Conservation (phyloP, 768 basidiomycete species). For the Stropharia rugosoannulata region DNA sequence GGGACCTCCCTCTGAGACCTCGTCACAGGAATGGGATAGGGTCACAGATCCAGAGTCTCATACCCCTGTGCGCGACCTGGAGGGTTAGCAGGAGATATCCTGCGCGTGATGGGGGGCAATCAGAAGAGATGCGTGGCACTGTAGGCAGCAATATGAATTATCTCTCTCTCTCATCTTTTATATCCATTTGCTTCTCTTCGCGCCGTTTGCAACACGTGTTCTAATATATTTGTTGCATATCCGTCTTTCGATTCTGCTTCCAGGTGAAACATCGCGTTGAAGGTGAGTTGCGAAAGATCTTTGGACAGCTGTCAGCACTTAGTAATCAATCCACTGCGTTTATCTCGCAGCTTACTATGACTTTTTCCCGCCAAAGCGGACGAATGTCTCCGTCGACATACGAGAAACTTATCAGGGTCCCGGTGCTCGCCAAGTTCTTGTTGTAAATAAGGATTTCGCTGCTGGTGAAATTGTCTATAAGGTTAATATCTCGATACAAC, state of each 20-base stretch:
- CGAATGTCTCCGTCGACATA: slow-evolving; percentile 62
- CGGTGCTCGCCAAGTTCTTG: slow-evolving; percentile 50
- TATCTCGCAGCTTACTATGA: slow-evolving; percentile 67
- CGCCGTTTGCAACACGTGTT: slow-evolving; percentile 35
- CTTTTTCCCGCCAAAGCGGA: slow-evolving; percentile 69
- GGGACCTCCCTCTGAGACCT: slow-evolving; percentile 81
- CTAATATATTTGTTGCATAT: slow-evolving; percentile 60
- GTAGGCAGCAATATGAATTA: slow-evolving; percentile 18
- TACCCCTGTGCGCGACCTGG: slow-evolving; percentile 38
- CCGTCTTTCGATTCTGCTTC: slow-evolving; percentile 20
- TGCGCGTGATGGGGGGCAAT: slow-evolving; percentile 17
- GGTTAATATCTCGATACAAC: slow-evolving; percentile 31
- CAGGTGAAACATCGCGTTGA: slow-evolving; percentile 68
- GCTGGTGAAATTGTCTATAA: slow-evolving; percentile 78
- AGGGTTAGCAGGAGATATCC: slow-evolving; percentile 7
- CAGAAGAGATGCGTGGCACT: slow-evolving; percentile 18
- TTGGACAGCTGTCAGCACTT: slow-evolving; percentile 5
- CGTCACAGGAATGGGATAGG: slow-evolving; percentile 90
- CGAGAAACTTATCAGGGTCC: slow-evolving; percentile 26
- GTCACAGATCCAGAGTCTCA: slow-evolving; percentile 73
- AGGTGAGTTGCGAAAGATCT: slow-evolving; percentile 57
- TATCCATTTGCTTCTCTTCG: slow-evolving; percentile 23
- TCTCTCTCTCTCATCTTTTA: slow-evolving; percentile 17
- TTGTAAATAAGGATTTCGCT: slow-evolving; percentile 65
- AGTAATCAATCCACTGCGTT: slow-evolving; percentile 15